phyloP scores from a whole-genome alignment of 1,284 basidiomycete species.

The Schizophyllum commune region DNA sequence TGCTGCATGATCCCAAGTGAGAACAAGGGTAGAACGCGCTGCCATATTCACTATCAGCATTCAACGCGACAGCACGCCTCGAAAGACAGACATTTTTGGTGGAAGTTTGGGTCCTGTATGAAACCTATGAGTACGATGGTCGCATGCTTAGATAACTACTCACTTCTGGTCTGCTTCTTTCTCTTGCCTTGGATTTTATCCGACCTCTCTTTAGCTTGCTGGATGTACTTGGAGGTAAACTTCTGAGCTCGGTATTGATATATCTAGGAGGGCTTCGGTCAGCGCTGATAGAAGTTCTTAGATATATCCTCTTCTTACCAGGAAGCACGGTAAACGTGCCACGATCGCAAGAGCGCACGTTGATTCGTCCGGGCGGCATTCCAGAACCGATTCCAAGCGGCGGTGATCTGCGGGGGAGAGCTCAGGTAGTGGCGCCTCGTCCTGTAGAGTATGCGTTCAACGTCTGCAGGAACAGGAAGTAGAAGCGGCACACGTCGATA shows the following conservation, averaged over 20 bases:
- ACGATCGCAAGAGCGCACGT: background rate
- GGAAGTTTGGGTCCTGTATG: too few relatives aligned
- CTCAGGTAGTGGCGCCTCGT: background rate
- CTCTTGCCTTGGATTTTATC: too few relatives aligned
- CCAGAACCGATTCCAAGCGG: background rate
- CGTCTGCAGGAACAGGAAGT: background rate
- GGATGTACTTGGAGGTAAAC: too few relatives aligned
- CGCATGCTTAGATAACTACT: too few relatives aligned
- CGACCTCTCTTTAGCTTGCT: too few relatives aligned
- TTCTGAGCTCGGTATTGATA: background rate
- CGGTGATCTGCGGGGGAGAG: background rate
- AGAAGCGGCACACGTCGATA: background rate
- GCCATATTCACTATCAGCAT: too few relatives aligned
- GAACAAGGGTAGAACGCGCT: too few relatives aligned
- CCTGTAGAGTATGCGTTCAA: background rate
- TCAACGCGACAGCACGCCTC: too few relatives aligned
- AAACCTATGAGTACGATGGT: too few relatives aligned
- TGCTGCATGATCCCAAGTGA: background rate
- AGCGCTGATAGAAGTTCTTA: background rate
- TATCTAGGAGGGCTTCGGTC: background rate
- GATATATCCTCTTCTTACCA: background rate
- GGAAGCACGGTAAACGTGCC: background rate
- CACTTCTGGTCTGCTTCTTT: too few relatives aligned
- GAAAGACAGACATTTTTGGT: too few relatives aligned
- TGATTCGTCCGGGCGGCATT: background rate